These are phyloP conservation scores for Backusella australiensis DNA, from an alignment of 192 early-diverging fungal genomes.

Conservation along the genomic window DNA sequence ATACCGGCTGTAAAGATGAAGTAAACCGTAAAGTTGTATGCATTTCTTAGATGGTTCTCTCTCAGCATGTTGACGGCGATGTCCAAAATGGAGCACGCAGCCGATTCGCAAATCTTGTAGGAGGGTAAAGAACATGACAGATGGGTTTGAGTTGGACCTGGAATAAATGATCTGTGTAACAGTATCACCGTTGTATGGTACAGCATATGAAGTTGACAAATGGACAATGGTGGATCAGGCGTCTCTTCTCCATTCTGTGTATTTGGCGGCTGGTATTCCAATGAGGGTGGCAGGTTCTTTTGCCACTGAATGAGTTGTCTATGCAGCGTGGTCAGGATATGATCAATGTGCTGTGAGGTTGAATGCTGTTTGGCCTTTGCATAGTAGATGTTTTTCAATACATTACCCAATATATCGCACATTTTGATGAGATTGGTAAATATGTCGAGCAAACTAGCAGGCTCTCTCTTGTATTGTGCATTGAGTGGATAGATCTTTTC, in stretches of 20 bases:
- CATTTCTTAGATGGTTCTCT: constrained; percentile 20
- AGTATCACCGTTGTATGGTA: constrained; percentile 53
- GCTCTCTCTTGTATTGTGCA: background rate
- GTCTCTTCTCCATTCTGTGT: constrained; percentile 21
- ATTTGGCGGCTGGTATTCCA: constrained; percentile 43
- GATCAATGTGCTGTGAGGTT: constrained; percentile 25
- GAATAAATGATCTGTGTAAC: constrained; percentile 55
- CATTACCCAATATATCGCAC: constrained; percentile 48
- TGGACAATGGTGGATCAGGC: constrained; percentile 17
- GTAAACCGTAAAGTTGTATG: constrained; percentile 30
- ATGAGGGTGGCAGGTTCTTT: constrained; percentile 33
- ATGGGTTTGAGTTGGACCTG: constrained; percentile 24
- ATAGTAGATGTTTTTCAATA: constrained; percentile 49
- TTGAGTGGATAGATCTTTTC: background rate
- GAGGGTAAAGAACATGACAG: constrained; percentile 24
- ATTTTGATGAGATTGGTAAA: constrained; percentile 47
- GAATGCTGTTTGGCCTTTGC: constrained; percentile 31
- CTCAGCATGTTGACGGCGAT: constrained; percentile 27
- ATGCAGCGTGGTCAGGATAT: constrained; percentile 27
- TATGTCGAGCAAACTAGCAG: constrained; percentile 19
- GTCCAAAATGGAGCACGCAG: constrained; percentile 25
- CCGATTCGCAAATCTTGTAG: constrained; percentile 25
- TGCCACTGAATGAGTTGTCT: constrained; percentile 38
- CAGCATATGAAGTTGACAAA: constrained; percentile 44
- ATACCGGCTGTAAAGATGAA: constrained; percentile 34